phyloP scores from a whole-genome alignment of 2,329 filamentous ascomycete genomes.

The Hysterium pulicare region DNA sequence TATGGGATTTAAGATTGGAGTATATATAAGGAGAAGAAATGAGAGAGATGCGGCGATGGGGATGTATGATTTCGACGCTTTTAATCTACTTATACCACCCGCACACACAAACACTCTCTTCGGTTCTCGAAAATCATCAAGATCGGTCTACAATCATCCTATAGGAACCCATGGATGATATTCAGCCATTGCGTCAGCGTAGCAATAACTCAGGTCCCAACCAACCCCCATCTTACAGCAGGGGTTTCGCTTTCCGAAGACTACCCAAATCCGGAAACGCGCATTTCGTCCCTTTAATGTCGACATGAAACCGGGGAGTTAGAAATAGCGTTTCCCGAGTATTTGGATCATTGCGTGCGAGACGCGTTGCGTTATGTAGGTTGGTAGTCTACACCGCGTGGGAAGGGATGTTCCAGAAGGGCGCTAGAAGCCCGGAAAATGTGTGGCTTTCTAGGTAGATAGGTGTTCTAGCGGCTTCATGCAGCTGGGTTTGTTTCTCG shows the following conservation, averaged over 20 bases:
- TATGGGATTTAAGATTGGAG: not conserved
- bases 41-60: too few relatives aligned
- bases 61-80: too few relatives aligned
- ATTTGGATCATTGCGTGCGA: not conserved
- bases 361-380: not conserved
- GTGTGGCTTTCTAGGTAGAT: not conserved
- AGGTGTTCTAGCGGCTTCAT: not conserved
- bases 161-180: too few relatives aligned
- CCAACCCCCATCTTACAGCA: too few relatives aligned
- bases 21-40: too few relatives aligned
- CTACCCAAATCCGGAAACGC: not conserved
- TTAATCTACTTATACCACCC: too few relatives aligned
- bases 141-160: too few relatives aligned
- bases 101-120: not conserved
- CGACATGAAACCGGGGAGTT: not conserved
- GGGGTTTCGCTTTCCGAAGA: not conserved
- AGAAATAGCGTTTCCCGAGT: not conserved
- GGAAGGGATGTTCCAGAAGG: not conserved
- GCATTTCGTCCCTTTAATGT: not conserved
- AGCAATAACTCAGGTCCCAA: too few relatives aligned
- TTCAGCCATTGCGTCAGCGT: too few relatives aligned
- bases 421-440: not conserved
- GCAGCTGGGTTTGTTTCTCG: too few relatives aligned
- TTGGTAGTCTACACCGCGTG: not conserved
- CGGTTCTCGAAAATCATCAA: not conserved